Evolutionary conservation across 345 rosid species (phyloP).

Genomic region (Cochlearia excelsa): DNA sequence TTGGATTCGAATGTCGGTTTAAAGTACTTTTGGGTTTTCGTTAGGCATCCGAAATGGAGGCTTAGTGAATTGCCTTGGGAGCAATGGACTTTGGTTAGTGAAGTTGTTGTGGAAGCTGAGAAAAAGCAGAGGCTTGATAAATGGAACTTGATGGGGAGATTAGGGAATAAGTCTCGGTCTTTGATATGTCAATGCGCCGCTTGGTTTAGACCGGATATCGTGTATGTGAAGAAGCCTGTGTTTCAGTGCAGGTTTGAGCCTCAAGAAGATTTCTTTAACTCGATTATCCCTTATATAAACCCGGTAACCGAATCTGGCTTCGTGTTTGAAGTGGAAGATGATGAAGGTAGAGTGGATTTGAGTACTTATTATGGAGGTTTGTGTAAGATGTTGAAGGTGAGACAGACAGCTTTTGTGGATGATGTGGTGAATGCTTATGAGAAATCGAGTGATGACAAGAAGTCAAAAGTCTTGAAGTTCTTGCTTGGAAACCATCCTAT

Average conservation of each 20-base stretch:
- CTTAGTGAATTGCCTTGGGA: conserved; percentile 76
- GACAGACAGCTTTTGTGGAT: conserved; percentile 80
- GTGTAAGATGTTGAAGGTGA: conserved; percentile 85
- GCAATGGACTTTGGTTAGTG: conserved; percentile 93
- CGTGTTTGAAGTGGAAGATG: conserved; percentile 57
- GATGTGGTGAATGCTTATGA: conserved; percentile 86
- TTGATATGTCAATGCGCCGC: conserved; percentile 76
- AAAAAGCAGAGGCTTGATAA: conserved; percentile 75
- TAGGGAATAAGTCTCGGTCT: conserved; percentile 69
- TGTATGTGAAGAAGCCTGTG: conserved; percentile 88
- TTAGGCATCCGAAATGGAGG: conserved; percentile 89
- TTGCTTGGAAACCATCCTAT: conserved; percentile 71
- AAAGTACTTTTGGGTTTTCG: conserved; percentile 84
- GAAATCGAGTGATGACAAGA: conserved; percentile 75
- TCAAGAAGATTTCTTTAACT: conserved; percentile 66
- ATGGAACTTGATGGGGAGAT: conserved; percentile 91
- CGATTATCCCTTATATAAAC: conserved; percentile 56
- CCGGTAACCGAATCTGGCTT: conserved; percentile 63
- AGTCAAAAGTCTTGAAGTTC: conserved; percentile 65
- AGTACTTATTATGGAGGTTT: conserved; percentile 77
- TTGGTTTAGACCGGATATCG: conserved; percentile 91
- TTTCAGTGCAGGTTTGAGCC: conserved; percentile 92
- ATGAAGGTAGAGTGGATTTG: conserved; percentile 58
- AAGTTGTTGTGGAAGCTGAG: conserved; percentile 70
- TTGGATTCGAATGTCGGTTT: conserved; percentile 70